Percentiles rank a stretch among this genome's conserved stretches.
Conservation (phyloP, 2,329 filamentous ascomycete species). For the Pleomassaria siparia region DNA sequence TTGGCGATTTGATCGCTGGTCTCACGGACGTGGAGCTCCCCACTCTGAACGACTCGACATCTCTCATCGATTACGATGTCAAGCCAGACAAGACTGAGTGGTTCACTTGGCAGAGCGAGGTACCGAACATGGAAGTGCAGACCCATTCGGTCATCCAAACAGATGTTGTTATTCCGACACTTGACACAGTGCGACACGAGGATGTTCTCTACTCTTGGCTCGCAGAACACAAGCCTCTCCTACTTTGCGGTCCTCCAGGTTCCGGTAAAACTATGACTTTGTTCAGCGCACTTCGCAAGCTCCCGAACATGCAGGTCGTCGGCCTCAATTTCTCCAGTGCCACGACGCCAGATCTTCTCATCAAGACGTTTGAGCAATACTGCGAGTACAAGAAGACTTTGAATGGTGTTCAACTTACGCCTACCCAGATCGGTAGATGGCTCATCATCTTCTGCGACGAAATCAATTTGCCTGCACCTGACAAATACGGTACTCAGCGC, state of each 20-base stretch:
- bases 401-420: slow-evolving; percentile 92
- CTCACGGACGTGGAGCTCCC: slow-evolving; percentile 87
- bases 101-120: slow-evolving; percentile 91
- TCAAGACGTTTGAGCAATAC: slow-evolving; percentile 99
- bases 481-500: slow-evolving; percentile 95
- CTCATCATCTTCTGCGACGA: slow-evolving; percentile 99
- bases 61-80: slow-evolving; percentile 95
- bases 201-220: slow-evolving; percentile 99
- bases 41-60: slow-evolving; percentile 72
- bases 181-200: slow-evolving; percentile 96
- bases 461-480: slow-evolving; percentile 96
- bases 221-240: slow-evolving; percentile 93
- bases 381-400: slow-evolving; percentile 99
- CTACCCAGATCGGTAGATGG: slow-evolving; percentile 96
- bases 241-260: slow-evolving; percentile 95
- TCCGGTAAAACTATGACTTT: slow-evolving; percentile 99
- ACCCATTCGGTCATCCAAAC: slow-evolving; percentile 98
- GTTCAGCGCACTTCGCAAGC: slow-evolving; percentile 93
- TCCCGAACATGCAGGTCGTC: slow-evolving; percentile 98
- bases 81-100: slow-evolving; percentile 84
- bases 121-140: slow-evolving; percentile 93
- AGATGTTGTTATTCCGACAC: slow-evolving; percentile 95
- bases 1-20: slow-evolving; percentile 80
- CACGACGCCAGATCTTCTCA: slow-evolving; percentile 93
- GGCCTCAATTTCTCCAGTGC: slow-evolving; percentile 99